Evolutionary conservation across 2,329 filamentous ascomycete species (phyloP).

Genomic region (Talaromyces sp.): DNA sequence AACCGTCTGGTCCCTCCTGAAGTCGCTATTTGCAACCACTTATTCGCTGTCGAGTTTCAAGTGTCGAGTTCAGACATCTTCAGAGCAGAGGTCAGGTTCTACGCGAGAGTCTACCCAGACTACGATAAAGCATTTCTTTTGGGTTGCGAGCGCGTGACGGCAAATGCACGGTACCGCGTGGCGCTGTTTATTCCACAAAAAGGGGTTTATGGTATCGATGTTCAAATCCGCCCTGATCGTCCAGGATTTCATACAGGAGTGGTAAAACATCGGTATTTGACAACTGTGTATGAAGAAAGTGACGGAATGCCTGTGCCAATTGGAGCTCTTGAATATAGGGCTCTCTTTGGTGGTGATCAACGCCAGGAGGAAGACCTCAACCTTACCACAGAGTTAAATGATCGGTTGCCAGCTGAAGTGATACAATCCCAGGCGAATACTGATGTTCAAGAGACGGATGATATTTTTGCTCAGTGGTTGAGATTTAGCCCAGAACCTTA

Average conservation of each 20-base stretch:
- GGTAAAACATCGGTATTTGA: background rate
- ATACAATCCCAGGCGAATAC: background rate
- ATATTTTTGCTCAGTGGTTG: background rate
- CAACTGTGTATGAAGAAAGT: background rate
- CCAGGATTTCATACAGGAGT: background rate
- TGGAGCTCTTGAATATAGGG: background rate
- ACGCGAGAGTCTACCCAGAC: background rate
- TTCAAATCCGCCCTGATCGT: background rate
- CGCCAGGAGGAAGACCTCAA: background rate
- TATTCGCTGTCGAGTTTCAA: constrained; percentile 9
- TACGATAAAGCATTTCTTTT: background rate
- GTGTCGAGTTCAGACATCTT: background rate
- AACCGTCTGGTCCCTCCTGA: background rate
- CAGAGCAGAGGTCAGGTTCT: background rate
- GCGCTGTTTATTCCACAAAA: background rate
- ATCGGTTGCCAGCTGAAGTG: background rate
- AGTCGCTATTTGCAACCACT: background rate
- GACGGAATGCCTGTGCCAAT: background rate
- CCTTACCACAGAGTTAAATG: background rate
- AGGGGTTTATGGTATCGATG: background rate
- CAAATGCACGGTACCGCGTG: background rate
- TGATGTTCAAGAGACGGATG: background rate
- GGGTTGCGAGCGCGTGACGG: background rate
- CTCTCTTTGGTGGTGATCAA: background rate
- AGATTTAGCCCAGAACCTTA: background rate